Base-by-base conservation (phyloP, 176 grass and related monocot species). In the Raddia distichophylla region DNA sequence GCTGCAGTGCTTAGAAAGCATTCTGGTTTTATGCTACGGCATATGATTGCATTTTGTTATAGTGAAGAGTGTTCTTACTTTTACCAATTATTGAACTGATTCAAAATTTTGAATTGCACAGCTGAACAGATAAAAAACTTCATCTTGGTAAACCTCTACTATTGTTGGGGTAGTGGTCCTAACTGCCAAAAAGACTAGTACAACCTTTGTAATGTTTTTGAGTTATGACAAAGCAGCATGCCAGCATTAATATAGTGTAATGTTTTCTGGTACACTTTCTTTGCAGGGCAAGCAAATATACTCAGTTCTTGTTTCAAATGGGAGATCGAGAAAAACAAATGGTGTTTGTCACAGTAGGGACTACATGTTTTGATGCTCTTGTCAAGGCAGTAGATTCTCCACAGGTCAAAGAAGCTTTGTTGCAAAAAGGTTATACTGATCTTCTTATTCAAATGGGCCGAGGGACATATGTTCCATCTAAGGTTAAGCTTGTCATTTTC, bases 311-410 rank as follows among this genome's bases (percentile, higher is more conserved):
- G 45, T 82, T 3, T 14, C 27, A 15, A 35, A 78, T 77, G 48
- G 75, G 67, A 85, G 52, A 60, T 67, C 22, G 46, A 13, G 76
- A 67, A 45, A 79, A 46, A 64, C 84, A 67, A 45, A 82, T 19
- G 3, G 88, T 90, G 47, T 93, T 93, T 79, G 88, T 93, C 35
- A 93, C 91, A 7, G 88, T 93, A 51, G 91, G 91, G 16, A 93
- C 91, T 18, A 93, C 91, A 27, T 82, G 84, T 69, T 93, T 93
- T 44, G 91, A 90, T 78, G 80, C 85, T 76, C 81, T 93, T 47
- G 77, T 93, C 60, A 87, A 68, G 47, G 78, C 78, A 10, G 87
- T 85, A n/a, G 88, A 88, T 85, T 90, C 88, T 54, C 46, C 18
- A 3, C 42, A 80, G 18, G 82, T 93, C 6, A 90, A 86, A 76